Base-by-base conservation (phyloP, 139 green algal genomes). In the Nannochloris sp. region DNA sequence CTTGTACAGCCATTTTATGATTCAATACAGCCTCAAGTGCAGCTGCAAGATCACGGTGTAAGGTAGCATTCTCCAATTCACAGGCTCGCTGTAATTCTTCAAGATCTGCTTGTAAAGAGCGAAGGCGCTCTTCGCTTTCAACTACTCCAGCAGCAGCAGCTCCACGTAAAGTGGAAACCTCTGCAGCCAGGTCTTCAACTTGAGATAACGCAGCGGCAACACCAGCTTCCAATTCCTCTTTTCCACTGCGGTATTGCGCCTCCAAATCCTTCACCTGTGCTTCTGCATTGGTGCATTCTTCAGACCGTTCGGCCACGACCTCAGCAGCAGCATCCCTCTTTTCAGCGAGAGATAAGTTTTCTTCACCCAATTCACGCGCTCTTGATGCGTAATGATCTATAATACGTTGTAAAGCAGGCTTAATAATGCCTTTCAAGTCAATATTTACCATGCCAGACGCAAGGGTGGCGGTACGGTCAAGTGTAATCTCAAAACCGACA, bases 371-470 rank as follows among this genome's bases (percentile, higher is more conserved):
- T 69, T 89, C 74, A 13, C 75, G 64, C 6, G 73, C 75, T 33
- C 79, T 74, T 4, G 67, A 73, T 29, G 65, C 59, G 70, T 88
- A 87, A 2, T 27, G 38, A 34, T 94, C 86, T 33, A 68, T 73
- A 67, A 92, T 66, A 4, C 78, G 73, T 61, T 83, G 71, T 51
- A 95, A 62, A 6, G 65, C 81, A 1, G 83, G 79, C 65, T 80
- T 78, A 6, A 94, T 66, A 3, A 76, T 71, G 38, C 79, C 81
- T 81, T 89, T 79, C 24, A 97, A 68, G 75, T 97, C 89, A 10
- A 86, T 65, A 44, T 74, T 79, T 29, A 90, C 39, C 54, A 96
- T 78, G 15, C 87, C 84, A 3, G 60, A 46, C 10, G 69, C 67
- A 3, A 62, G 57, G 14, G 42, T 30, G 13, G 77, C 83, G 4